Conservation (phyloP, 169 alveolate species). For the Plasmodium berghei region DNA sequence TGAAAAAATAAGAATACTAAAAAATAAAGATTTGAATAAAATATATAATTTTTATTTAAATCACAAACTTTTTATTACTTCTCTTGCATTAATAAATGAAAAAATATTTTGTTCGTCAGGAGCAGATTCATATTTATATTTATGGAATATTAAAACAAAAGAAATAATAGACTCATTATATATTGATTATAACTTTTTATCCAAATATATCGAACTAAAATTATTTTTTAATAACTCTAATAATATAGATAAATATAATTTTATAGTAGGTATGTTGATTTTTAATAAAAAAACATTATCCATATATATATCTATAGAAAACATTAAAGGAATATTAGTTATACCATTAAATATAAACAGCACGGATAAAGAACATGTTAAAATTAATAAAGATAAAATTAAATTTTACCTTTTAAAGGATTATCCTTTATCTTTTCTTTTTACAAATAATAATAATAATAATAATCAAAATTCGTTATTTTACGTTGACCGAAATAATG, state of each 20-base stretch:
- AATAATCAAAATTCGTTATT: conserved; percentile 3
- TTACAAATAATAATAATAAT: neutral
- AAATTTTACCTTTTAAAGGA: conserved; percentile 18
- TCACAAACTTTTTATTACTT: conserved; percentile 63
- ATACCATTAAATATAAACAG: conserved; percentile 14
- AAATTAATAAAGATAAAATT: conserved; percentile 34
- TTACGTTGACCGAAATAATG: conserved; percentile 37
- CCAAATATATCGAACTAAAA: conserved; percentile 11
- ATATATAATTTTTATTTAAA: conserved; percentile 73
- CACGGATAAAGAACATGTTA: neutral
- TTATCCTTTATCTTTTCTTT: conserved; percentile 27
- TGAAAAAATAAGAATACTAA: conserved; percentile 71
- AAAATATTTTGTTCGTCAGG: conserved; percentile 35
- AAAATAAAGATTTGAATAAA: conserved; percentile 43
- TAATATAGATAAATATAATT: conserved; percentile 39
- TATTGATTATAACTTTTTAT: conserved; percentile 36
- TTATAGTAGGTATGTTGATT: conserved; percentile 33
- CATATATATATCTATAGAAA: conserved; percentile 36
- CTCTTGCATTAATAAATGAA: conserved; percentile 32
- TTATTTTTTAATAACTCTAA: neutral
- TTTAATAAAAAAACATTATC: conserved; percentile 22
- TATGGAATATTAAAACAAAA: conserved; percentile 65
- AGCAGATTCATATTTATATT: conserved; percentile 54
- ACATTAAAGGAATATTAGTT: conserved; percentile 40
- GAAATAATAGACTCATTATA: conserved; percentile 39